A percentile compares a stretch with the other conserved stretches of the same genome.
Evolutionary conservation across 148 eudicot species (phyloP).

Genomic region (Silene latifolia): DNA sequence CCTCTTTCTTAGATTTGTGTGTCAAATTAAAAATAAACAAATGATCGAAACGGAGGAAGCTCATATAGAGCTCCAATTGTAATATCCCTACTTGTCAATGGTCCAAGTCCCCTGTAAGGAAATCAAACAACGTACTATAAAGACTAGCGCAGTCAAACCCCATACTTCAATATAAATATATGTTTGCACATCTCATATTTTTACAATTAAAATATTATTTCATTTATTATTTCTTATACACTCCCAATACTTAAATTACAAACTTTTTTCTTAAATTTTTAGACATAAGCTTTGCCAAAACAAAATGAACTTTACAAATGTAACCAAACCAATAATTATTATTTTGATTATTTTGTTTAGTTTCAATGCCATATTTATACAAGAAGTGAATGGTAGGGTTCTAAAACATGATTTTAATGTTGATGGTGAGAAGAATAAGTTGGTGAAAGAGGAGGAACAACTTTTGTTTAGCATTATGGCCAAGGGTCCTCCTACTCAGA

Average conservation of each 20-base stretch:
- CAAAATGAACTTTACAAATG: constrained; percentile 3
- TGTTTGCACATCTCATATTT: not conserved
- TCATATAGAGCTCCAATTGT: not conserved
- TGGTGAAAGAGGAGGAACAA: not conserved
- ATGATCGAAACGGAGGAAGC: too few species aligned
- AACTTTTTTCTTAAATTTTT: not conserved
- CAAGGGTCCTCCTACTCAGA: not conserved
- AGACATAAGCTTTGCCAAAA: not conserved
- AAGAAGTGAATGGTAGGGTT: constrained; percentile 15
- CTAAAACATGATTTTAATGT: not conserved
- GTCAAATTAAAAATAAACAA: too few species aligned
- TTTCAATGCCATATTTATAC: constrained; percentile 4
- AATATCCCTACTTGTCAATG: not conserved
- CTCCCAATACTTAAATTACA: not conserved
- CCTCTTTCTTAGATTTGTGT: too few species aligned
- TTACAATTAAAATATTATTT: not conserved
- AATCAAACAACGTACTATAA: not conserved
- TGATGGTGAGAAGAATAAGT: not conserved
- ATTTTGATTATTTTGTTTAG: constrained; percentile 11
- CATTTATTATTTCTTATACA: not conserved
- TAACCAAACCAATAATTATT: not conserved
- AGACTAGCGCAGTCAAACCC: not conserved
- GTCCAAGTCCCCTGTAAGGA: constrained; percentile 12
- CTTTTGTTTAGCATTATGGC: not conserved
- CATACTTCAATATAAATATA: constrained; percentile 3